A percentile compares a stretch with the other conserved stretches of the same genome.
These are phyloP conservation scores for Hemileccinum rubropunctum DNA, from an alignment of 768 basidiomycete species.

Conservation along the genomic window DNA sequence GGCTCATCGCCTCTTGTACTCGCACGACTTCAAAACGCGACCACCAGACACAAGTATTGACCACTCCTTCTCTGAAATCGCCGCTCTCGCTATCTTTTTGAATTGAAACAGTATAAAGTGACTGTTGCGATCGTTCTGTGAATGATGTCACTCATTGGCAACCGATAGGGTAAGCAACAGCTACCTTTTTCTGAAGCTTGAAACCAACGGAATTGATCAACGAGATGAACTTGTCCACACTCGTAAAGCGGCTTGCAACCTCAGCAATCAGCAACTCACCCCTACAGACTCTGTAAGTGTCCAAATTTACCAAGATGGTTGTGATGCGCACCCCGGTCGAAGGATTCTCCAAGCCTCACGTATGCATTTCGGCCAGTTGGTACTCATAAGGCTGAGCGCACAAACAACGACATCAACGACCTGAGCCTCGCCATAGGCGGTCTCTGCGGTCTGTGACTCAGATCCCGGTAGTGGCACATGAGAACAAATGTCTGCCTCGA, in stretches of 20 bases:
- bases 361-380: slow-evolving; percentile 91
- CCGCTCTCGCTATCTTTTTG: slow-evolving; percentile 50
- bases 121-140: slow-evolving; percentile 74
- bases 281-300: slow-evolving; percentile 36
- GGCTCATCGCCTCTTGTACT: slow-evolving; percentile 81
- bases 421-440: slow-evolving; percentile 57
- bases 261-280: slow-evolving; percentile 87
- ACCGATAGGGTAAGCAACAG: background rate
- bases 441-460: slow-evolving; percentile 40
- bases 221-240: slow-evolving; percentile 61
- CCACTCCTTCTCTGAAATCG: slow-evolving; percentile 61
- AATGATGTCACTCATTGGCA: background rate
- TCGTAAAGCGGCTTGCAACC: slow-evolving; percentile 79
- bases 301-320: slow-evolving; percentile 1
- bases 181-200: slow-evolving; percentile 64
- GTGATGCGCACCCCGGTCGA: slow-evolving; percentile 62
- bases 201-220: slow-evolving; percentile 73
- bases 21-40: slow-evolving; percentile 76
- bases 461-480: slow-evolving; percentile 84
- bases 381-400: slow-evolving; percentile 94
- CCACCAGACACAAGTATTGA: slow-evolving; percentile 48
- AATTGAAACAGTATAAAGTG: slow-evolving; percentile 89
- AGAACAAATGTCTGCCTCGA: slow-evolving; percentile 87
- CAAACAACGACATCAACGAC: slow-evolving; percentile 91
- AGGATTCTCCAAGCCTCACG: slow-evolving; percentile 89